Percentiles rank a stretch among this genome's conserved stretches.
Evolutionary conservation across 1,284 basidiomycete species (phyloP).

Genomic region (Porphyrellus sp.): DNA sequence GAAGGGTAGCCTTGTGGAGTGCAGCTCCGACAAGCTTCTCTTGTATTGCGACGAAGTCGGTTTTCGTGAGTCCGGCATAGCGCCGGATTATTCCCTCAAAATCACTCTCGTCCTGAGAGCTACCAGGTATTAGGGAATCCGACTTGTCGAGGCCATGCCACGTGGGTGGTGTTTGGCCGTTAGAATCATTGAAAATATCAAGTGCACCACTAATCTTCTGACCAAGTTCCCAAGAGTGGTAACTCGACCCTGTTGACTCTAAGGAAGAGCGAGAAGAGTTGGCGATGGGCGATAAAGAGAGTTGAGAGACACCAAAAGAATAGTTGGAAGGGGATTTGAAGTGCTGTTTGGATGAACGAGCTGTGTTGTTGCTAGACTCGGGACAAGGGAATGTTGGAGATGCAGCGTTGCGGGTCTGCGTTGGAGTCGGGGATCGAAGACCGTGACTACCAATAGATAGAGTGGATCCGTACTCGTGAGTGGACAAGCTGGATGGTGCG

Average conservation of each 20-base stretch:
- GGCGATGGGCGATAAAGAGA: slow-evolving; percentile 61
- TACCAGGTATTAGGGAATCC: slow-evolving; percentile 45
- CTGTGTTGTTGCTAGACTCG: slow-evolving; percentile 33
- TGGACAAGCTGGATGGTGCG: slow-evolving; percentile 50
- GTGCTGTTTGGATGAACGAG: slow-evolving; percentile 55
- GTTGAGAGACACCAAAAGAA: slow-evolving; percentile 50
- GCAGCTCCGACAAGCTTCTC: slow-evolving; percentile 65
- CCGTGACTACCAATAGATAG: slow-evolving; percentile 40
- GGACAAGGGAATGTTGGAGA: slow-evolving; percentile 46
- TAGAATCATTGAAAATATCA: slow-evolving; percentile 48
- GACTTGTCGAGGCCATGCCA: slow-evolving; percentile 65
- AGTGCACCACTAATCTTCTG: slow-evolving; percentile 51
- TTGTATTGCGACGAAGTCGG: slow-evolving; percentile 68
- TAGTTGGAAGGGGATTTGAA: slow-evolving; percentile 47
- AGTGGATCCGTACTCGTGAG: slow-evolving; percentile 51
- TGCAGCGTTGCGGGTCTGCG: slow-evolving; percentile 52
- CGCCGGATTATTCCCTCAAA: slow-evolving; percentile 62
- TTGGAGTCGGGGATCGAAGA: slow-evolving; percentile 63
- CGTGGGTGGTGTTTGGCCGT: slow-evolving; percentile 44
- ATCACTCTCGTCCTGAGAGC: slow-evolving; percentile 55
- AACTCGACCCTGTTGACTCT: slow-evolving; percentile 76
- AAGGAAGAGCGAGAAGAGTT: slow-evolving; percentile 76
- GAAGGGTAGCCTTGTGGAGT: slow-evolving; percentile 50
- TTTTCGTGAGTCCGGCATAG: slow-evolving; percentile 63
- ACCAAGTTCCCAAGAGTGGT: slow-evolving; percentile 71